Evolutionary conservation across 371 early-diverging fungal genomes (phyloP), one percentile per base, ranked within the genome.

Genomic region (Dichotomocladium elegans): DNA sequence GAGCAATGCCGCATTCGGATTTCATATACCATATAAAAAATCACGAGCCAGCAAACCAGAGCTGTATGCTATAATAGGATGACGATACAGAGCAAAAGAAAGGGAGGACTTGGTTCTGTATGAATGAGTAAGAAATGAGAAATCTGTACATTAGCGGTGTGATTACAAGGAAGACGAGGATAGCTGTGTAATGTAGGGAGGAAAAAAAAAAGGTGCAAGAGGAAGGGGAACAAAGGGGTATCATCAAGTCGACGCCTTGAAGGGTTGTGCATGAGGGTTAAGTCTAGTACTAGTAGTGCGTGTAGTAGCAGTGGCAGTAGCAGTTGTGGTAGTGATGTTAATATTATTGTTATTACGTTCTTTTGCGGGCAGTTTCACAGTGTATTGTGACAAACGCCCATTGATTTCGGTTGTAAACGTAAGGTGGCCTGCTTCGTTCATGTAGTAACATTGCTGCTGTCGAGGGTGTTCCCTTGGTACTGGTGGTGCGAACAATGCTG

Each of bases 381-480:
- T 58, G 40, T 67, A 73, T 28, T 54, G 67, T 4, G 68, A 66
- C 15, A 63, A 41, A 41, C 58, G 63, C 3, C 74, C 74, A 31
- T 73, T 65, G 30, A 73, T 70, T 49, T 66, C 60, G 6, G 74
- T 70, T 7, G 70, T 70, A 42, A 73, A 70, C 26, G 66, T 67
- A 41, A 73, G 51, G 31, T 60, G 67, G 4, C 70, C 74, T 45
- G 66, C 61, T 21, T 66, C 58, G 4, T 66, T 62, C 19, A 60
- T 51, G 52, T 61, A 64, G 7, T 61, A 56, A 22, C 56, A 49
- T n/a, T 40, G 47, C 37, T 31, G 42, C 10, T 46, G 29, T 22
- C 35, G 15, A 31, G 22, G 21, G 17, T 43, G 24, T 25, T 44
- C 12, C 11, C 43, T 47, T 22, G 21, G 25, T 19, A 44, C 31